These are phyloP conservation scores for Emericellopsis terricola DNA, from an alignment of 495 filamentous ascomycete species.

Conservation along the genomic window DNA sequence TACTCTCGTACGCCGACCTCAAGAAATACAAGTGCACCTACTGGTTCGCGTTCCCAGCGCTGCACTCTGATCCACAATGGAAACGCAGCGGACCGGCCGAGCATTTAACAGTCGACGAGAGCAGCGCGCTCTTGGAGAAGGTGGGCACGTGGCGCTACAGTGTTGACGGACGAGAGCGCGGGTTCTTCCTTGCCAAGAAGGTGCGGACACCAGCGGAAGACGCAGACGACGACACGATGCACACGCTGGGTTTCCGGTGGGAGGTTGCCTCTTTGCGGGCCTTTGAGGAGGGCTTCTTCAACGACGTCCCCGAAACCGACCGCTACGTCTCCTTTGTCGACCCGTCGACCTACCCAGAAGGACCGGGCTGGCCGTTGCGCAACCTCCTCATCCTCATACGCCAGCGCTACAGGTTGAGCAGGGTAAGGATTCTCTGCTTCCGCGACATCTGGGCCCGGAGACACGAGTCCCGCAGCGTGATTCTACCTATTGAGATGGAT, in stretches of 20 bases:
- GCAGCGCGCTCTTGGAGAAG: constrained; percentile 51
- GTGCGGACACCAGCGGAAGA: constrained; percentile 16
- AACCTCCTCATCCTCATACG: constrained; percentile 79
- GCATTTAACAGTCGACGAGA: constrained; percentile 44
- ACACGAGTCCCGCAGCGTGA: constrained; percentile 62
- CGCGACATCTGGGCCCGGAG: constrained; percentile 60
- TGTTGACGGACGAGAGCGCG: constrained; percentile 64
- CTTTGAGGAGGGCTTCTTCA: constrained; percentile 82
- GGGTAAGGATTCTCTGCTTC: constrained; percentile 78
- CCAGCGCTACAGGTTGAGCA: constrained; percentile 57
- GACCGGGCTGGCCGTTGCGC: constrained; percentile 82
- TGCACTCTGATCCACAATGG: constrained; percentile 80
- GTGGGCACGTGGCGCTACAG: constrained; percentile 75
- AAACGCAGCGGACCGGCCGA: constrained; percentile 27
- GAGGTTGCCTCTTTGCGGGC: constrained; percentile 50
- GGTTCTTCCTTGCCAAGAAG: constrained; percentile 84
- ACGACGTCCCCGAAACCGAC: constrained; percentile 44
- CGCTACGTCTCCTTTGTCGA: constrained; percentile 77
- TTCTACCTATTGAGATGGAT: constrained; percentile 48
- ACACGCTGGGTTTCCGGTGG: constrained; percentile 47
- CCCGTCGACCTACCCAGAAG: constrained; percentile 70
- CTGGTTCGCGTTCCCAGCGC: constrained; percentile 86
- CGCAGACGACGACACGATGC: constrained; percentile 18
- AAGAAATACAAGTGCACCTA: constrained; percentile 93
- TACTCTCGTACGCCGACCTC: constrained; percentile 87